Evolutionary conservation across 2,329 filamentous ascomycete genomes (phyloP), one percentile per base, ranked within the genome.

Genomic region (Fusarium lateritium): DNA sequence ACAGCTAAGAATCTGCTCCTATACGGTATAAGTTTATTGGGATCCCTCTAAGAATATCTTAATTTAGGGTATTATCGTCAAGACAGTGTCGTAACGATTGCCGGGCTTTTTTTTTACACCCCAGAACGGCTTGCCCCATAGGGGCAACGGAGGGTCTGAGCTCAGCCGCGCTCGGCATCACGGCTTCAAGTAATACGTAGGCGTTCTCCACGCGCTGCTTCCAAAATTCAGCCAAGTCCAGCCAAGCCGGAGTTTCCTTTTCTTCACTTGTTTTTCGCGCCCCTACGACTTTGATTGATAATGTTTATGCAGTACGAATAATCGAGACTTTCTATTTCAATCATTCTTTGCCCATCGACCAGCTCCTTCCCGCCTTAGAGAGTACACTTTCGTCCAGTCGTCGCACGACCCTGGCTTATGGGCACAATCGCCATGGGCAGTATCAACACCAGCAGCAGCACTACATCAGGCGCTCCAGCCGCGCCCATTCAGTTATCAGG

Each of bases 401-500:
- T 38, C 21, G 31, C 36, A 54, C 56, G 21, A 56, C 38, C 63
- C 69, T 65, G 39, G 60, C 60, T 50, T 39, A 26, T 33, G 46
- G 40, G 51, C 63, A 55, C 58, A 34, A 53, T 67, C 44, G 61
- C 60, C 43, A 86, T 86, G 84, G 80, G 80, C 58, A 83, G 82
- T 71, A 75, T 75, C 64, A 75, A 75, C 51, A 69, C 78, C 51
- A 70, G 74, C 42, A 77, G 79, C 74, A 79, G 78, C 75, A 71
- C 73, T 61, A 13, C 28, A 31, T 73, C 76, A 22, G 75, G 75
- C 59, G 76, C 77, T 59, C 77, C 83, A 55, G 79, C 80, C 49
- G 80, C 84, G 47, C 86, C 87, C 44, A 81, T 82, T 45, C 88
- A 88, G 67, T 86, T 86, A 22, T 82, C 85, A 43, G 81, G 84